These are phyloP conservation scores for Ogataea degrootiae DNA, from an alignment of 805 yeast genomes.

Conservation along the genomic window DNA sequence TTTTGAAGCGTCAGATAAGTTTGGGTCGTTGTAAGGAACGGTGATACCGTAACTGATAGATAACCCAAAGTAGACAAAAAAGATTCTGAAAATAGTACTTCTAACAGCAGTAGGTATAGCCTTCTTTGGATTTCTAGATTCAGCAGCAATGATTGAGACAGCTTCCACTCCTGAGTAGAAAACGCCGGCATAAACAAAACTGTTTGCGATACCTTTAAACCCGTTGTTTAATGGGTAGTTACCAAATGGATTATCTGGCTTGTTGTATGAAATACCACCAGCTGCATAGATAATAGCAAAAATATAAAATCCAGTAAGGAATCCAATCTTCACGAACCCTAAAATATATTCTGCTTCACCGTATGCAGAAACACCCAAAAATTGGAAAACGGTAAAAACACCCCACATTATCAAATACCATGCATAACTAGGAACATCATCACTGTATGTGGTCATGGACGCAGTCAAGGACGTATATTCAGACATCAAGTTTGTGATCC, in stretches of 20 bases:
- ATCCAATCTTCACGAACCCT: constrained; percentile 42
- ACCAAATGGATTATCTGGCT: constrained; percentile 30
- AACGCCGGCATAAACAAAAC: constrained; percentile 53
- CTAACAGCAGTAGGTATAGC: constrained; percentile 52
- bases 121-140: constrained; percentile 48
- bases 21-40: constrained; percentile 49
- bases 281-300: constrained; percentile 43
- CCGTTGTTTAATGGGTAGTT: constrained; percentile 37
- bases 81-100: constrained; percentile 49
- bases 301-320: constrained; percentile 44
- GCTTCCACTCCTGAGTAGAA: constrained; percentile 57
- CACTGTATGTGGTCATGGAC: constrained; percentile 45
- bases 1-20: constrained; percentile 29
- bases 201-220: constrained; percentile 51
- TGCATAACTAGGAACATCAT: constrained; percentile 49
- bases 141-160: constrained; percentile 54
- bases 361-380: constrained; percentile 47
- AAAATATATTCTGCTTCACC: constrained; percentile 55
- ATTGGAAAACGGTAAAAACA: constrained; percentile 45
- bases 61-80: constrained; percentile 48
- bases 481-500: constrained; percentile 52
- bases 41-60: constrained; percentile 51
- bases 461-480: constrained; percentile 53
- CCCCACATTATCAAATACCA: constrained; percentile 51
- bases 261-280: constrained; percentile 34